Percentiles rank a stretch among this genome's conserved stretches.
Conservation (phyloP, 2,329 filamentous ascomycete species). For the Aspergillus felis region DNA sequence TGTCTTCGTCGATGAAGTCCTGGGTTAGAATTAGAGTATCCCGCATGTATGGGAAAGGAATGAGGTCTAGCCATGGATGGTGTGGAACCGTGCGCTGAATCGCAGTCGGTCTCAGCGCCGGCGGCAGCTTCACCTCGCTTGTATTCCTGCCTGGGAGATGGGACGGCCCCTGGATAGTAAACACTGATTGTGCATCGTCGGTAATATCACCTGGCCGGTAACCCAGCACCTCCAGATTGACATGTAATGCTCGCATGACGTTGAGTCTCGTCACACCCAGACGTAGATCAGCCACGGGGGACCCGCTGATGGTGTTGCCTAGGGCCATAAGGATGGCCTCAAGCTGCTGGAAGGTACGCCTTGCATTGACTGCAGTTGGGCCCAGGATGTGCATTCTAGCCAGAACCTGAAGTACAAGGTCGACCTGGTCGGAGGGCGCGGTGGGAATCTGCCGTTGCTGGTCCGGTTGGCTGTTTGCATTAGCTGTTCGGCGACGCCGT, state of each 20-base stretch:
- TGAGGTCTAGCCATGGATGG: slow-evolving; percentile 24
- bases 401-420: neutral
- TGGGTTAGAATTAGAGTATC: slow-evolving; percentile 16
- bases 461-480: too few species aligned
- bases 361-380: neutral
- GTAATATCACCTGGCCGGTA: slow-evolving; percentile 1
- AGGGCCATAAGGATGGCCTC: neutral
- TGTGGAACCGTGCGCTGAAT: slow-evolving; percentile 18
- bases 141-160: too few species aligned
- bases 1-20: slow-evolving; percentile 12
- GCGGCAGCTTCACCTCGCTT: slow-evolving; percentile 2
- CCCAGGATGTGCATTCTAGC: neutral
- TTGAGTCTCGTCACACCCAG: slow-evolving; percentile 11
- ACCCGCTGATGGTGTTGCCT: neutral
- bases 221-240: slow-evolving; percentile 10
- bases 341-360: neutral
- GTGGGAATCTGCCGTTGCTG: too few species aligned
- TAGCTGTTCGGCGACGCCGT: too few species aligned
- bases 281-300: slow-evolving; percentile 7
- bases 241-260: slow-evolving; percentile 9
- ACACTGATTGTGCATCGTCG: slow-evolving; percentile 1
- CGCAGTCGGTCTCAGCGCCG: slow-evolving; percentile 16
- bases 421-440: neutral
- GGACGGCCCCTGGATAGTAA: neutral
- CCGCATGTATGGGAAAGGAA: slow-evolving; percentile 18